Percentiles rank a stretch among this genome's conserved stretches.
Conservation (phyloP, 208 protist species). For the Leishmania braziliensis region DNA sequence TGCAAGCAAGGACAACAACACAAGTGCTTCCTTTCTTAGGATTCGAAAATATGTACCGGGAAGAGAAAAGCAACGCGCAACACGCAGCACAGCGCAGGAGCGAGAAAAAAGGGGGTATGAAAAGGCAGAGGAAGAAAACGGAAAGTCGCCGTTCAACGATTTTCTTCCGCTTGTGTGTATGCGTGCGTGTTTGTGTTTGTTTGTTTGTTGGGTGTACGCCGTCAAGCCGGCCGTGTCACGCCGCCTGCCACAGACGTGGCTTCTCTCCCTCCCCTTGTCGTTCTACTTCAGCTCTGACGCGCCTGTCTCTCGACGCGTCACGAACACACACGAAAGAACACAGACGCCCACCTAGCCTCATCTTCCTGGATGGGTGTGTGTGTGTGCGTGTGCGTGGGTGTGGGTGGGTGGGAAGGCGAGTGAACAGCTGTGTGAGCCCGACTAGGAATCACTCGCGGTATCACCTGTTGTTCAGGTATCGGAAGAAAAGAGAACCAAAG, state of each 20-base stretch:
- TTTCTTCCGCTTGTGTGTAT: neutral
- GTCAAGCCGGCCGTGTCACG: neutral
- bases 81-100: neutral
- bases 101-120: neutral
- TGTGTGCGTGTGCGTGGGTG: neutral
- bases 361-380: neutral
- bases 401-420: neutral
- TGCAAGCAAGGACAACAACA: neutral
- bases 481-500: neutral
- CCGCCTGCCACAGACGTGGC: neutral
- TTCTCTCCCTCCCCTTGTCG: neutral
- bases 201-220: neutral
- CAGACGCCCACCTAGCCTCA: neutral
- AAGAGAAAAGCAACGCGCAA: neutral
- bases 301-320: neutral
- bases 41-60: neutral
- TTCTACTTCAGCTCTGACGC: neutral
- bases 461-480: neutral
- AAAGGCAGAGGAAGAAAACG: neutral
- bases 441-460: neutral
- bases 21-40: neutral
- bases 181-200: neutral
- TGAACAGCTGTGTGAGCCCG: neutral
- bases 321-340: neutral
- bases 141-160: neutral